Percentiles rank a stretch among this genome's conserved stretches.
Evolutionary conservation across 805 yeast genomes (phyloP).

Genomic region (Wickerhamomyces sydowiorum): DNA sequence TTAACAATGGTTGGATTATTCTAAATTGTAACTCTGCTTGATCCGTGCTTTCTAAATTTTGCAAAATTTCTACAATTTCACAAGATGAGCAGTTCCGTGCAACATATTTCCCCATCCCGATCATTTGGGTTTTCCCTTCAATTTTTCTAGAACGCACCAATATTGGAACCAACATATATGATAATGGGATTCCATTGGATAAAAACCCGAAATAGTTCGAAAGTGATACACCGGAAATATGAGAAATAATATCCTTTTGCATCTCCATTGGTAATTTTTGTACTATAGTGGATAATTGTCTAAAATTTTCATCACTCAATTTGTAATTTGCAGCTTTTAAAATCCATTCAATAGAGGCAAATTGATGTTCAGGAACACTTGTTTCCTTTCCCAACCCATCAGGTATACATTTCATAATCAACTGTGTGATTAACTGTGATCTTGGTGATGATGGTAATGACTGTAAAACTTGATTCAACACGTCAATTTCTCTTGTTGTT

Average conservation of each 20-base stretch:
- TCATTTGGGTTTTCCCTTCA: neutral
- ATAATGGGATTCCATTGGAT: neutral
- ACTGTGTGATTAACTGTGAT: too few relatives aligned
- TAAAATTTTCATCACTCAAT: neutral
- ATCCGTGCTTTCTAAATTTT: neutral
- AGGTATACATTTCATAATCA: too few relatives aligned
- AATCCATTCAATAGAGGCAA: constrained; percentile 3
- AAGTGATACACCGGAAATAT: neutral
- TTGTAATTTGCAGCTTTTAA: constrained; percentile 5
- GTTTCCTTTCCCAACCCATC: constrained; percentile 1
- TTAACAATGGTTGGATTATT: neutral
- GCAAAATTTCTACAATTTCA: neutral
- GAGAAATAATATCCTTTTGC: neutral
- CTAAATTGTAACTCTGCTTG: neutral
- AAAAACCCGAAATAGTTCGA: neutral
- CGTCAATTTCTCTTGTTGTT: neutral
- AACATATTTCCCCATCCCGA: neutral
- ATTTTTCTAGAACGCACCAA: neutral
- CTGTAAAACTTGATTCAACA: neutral
- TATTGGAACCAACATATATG: neutral
- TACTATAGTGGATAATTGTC: neutral
- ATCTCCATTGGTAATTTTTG: neutral
- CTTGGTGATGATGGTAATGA: too few relatives aligned
- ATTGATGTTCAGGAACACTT: constrained; percentile 6
- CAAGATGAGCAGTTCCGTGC: neutral